Base-by-base conservation (phyloP, 1,284 basidiomycete genomes). In the Phenoliferia sp. region DNA sequence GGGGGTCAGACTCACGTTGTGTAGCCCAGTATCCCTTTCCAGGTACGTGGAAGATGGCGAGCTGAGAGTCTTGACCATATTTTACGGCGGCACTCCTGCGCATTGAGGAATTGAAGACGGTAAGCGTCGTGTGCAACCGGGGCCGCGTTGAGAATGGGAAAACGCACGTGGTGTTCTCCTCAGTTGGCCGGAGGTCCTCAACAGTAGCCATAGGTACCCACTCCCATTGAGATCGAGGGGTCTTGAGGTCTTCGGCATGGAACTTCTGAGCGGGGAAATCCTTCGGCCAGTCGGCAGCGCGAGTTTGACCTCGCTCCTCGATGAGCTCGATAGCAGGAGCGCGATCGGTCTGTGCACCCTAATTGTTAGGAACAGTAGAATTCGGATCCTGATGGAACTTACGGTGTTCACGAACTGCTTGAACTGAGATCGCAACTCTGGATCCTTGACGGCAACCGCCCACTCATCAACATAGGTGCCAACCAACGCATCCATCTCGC, bases 221-320 rank as follows among this genome's bases (percentile, higher is more conserved):
- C 64, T 79, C 80, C 88, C 88, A 90, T 34, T 84, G 75, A 2
- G 78, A 77, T 63, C 83, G 85, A 0, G 83, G 83, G 1, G 78
- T 75, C 12, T 65, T 52, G 28, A 79, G 59, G 56, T 75, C 65
- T 10, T 66, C 50, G 16, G 61, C 67, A 12, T 66, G 64, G 68
- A 68, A 70, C 5, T 62, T 62, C 32, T 58, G 64, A 22, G 61
- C 62, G 3, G 69, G 64, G 39, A 83, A 82, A 29, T 81, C 80
- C 75, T 85, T 85, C 1, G 87, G 84, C 89, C 88, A 90, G 71
- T 89, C 83, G 9, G 86, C 87, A 2, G 88, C 87, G 35, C 88
- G 83, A 19, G 78, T 75, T 73, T 90, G 89, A 3, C 86, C 86
- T 35, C 89, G 82, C 77, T 90, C 86, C 9, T 80, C 74, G 67